These are phyloP conservation scores for Gossypium thurberi DNA, from an alignment of 345 rosid species.

Conservation along the genomic window DNA sequence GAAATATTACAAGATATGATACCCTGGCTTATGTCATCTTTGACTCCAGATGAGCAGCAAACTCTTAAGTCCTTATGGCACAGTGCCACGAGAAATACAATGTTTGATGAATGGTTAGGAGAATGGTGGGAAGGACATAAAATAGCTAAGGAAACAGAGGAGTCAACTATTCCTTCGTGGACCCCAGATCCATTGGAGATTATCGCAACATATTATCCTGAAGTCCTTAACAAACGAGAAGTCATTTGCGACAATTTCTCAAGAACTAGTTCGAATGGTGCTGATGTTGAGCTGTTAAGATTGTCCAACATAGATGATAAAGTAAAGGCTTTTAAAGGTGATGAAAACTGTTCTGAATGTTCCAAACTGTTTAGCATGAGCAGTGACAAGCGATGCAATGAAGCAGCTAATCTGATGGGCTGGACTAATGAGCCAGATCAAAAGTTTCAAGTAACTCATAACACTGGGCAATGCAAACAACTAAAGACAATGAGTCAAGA, in stretches of 20 bases:
- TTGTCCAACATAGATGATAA: constrained; percentile 13
- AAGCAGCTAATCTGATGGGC: constrained; percentile 13
- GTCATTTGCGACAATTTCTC: constrained; percentile 15
- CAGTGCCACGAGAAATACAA: constrained; percentile 62
- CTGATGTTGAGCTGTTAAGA: constrained; percentile 20
- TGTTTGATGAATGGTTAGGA: constrained; percentile 73
- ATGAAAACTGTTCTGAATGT: constrained; percentile 25
- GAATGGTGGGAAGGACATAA: constrained; percentile 75
- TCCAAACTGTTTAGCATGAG: constrained; percentile 17
- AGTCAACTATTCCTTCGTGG: constrained; percentile 28
- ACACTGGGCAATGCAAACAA: constrained; percentile 26
- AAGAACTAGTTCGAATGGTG: constrained; percentile 12
- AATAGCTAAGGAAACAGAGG: constrained; percentile 21
- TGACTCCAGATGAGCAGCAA: constrained; percentile 54
- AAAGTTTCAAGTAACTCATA: constrained; percentile 21
- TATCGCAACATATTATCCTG: constrained; percentile 46
- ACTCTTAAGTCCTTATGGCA: constrained; percentile 52
- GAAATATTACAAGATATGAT: constrained; percentile 66
- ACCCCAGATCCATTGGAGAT: constrained; percentile 54
- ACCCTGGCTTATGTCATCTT: constrained; percentile 64
- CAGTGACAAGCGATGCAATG: constrained; percentile 20
- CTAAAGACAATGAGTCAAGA: constrained; percentile 46
- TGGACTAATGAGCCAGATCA: constrained; percentile 20
- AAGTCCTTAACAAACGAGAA: constrained; percentile 24
- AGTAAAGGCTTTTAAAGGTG: constrained; percentile 18